Evolutionary conservation across 768 basidiomycete species (phyloP).

Genomic region (Serendipita vermifera): DNA sequence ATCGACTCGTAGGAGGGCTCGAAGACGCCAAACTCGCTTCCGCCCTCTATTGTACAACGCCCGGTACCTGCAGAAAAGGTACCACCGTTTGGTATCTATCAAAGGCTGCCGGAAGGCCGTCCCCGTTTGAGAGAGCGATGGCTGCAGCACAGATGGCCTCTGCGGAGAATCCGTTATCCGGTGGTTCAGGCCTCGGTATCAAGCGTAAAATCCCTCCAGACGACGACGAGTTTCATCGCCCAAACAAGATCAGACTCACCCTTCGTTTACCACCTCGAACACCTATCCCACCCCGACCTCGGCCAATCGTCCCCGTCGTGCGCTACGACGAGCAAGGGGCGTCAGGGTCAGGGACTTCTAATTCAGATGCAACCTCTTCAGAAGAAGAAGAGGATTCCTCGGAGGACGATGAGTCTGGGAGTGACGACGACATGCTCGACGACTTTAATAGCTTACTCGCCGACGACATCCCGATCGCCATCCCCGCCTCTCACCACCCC

Average conservation of each 20-base stretch:
- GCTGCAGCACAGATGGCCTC: neutral
- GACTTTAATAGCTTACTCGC: neutral
- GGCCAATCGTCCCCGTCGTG: neutral
- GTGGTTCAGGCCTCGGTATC: no score
- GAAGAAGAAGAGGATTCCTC: neutral
- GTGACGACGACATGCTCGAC: slow-evolving; percentile 3
- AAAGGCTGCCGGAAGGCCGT: slow-evolving; percentile 58
- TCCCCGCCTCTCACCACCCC: slow-evolving; percentile 20
- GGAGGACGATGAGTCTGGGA: neutral
- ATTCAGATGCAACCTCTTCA: neutral
- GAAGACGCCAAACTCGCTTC: slow-evolving; percentile 50
- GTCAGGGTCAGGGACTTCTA: no score
- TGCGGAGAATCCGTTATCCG: slow-evolving; percentile 13
- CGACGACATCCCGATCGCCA: neutral
- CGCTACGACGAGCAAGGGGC: no score
- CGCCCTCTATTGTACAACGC: slow-evolving; percentile 54
- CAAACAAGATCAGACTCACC: slow-evolving; percentile 5
- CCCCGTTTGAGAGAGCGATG: slow-evolving; percentile 49
- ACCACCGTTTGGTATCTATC: slow-evolving; percentile 75
- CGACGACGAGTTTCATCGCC: slow-evolving; percentile 32
- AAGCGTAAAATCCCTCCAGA: slow-evolving; percentile 25
- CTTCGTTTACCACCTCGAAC: neutral
- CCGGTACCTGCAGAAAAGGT: slow-evolving; percentile 65
- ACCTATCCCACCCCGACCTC: neutral
- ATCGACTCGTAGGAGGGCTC: slow-evolving; percentile 55